A percentile compares a stretch with the other conserved stretches of the same genome.
phyloP scores from a whole-genome alignment of 495 filamentous ascomycete genomes.

The Daldinia caldariorum region DNA sequence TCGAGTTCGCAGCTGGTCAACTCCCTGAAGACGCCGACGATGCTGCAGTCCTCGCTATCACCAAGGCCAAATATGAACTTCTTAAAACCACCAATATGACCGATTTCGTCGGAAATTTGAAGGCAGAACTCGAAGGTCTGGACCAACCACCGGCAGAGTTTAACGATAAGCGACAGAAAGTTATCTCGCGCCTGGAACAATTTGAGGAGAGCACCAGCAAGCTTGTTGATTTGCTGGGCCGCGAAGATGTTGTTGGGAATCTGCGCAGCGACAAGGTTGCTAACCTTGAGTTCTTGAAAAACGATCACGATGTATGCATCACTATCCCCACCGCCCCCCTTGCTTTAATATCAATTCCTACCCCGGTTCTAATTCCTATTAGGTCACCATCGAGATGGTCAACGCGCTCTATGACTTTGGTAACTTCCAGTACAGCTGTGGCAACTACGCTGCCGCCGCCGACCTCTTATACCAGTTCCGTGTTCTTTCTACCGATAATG shows the following conservation, averaged over 20 bases:
- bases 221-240: slow-evolving; percentile 82
- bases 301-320: slow-evolving; percentile 78
- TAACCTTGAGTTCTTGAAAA: slow-evolving; percentile 95
- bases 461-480: slow-evolving; percentile 96
- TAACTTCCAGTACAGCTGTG: slow-evolving; percentile 95
- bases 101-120: slow-evolving; percentile 90
- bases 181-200: slow-evolving; percentile 79
- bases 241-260: slow-evolving; percentile 86
- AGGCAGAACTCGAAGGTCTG: slow-evolving; percentile 84
- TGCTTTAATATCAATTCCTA: not conserved
- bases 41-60: slow-evolving; percentile 72
- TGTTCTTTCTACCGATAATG: slow-evolving; percentile 95
- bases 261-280: slow-evolving; percentile 94
- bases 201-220: slow-evolving; percentile 85
- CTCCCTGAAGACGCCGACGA: slow-evolving; percentile 66
- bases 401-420: slow-evolving; percentile 93
- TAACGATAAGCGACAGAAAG: slow-evolving; percentile 85
- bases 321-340: not conserved
- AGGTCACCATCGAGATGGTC: slow-evolving; percentile 93
- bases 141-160: slow-evolving; percentile 85
- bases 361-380: slow-evolving; percentile 29
- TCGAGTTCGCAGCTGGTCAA: slow-evolving; percentile 78
- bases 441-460: slow-evolving; percentile 85
- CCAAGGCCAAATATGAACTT: slow-evolving; percentile 86
- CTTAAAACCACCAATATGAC: slow-evolving; percentile 98